These are phyloP conservation scores for Puccinellia tenuiflora DNA, from an alignment of 176 grass and related monocot species.

Conservation along the genomic window DNA sequence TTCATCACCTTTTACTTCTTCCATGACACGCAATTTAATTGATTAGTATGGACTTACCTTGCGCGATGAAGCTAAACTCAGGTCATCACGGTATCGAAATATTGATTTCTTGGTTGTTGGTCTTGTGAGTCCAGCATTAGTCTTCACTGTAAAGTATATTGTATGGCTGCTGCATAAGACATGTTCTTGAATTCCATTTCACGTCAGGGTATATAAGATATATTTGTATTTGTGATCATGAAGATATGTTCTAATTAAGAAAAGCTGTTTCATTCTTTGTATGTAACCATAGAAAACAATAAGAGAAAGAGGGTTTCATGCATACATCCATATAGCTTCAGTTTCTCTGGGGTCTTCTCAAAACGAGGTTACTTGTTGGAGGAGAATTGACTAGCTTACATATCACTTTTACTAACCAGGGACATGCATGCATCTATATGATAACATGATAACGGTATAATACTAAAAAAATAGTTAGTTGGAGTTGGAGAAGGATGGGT, in stretches of 20 bases:
- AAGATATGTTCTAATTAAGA: neutral
- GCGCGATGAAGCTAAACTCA: conserved; percentile 3
- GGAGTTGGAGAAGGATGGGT: conserved; percentile 37
- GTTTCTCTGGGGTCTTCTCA: neutral
- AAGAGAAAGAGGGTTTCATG: neutral
- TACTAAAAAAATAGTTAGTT: conserved; percentile 47
- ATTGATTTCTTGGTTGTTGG: neutral
- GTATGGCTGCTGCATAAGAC: neutral
- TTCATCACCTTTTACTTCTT: neutral
- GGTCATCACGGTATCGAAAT: neutral
- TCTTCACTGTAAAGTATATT: neutral
- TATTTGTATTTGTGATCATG: neutral
- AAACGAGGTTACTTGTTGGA: conserved; percentile 45
- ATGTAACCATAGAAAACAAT: neutral
- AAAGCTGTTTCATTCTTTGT: neutral
- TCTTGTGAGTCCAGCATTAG: neutral
- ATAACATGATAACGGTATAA: conserved; percentile 56
- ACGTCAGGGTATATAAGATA: neutral
- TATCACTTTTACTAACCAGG: conserved; percentile 9
- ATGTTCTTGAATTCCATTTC: neutral
- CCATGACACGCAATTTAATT: neutral
- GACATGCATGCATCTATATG: conserved; percentile 24
- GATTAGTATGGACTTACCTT: neutral
- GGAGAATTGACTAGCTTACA: conserved; percentile 29
- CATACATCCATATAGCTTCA: neutral